A percentile compares a stretch with the other conserved stretches of the same genome.
These are phyloP conservation scores for Emericellopsis cladophorae DNA, from an alignment of 2,329 filamentous ascomycete genomes.

Conservation along the genomic window DNA sequence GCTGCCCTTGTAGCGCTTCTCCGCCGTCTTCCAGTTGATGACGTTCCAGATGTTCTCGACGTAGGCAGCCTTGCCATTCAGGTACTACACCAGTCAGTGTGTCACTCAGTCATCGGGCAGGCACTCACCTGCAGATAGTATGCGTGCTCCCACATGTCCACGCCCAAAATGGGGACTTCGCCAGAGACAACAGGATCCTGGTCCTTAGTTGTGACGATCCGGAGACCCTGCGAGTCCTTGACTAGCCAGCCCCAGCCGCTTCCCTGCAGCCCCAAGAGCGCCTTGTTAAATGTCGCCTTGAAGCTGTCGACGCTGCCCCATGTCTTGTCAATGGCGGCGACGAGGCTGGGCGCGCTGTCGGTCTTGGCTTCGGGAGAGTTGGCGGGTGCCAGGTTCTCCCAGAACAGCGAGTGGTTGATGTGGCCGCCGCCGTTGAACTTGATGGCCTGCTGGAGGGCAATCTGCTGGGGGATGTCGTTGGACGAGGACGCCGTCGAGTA, in stretches of 20 bases:
- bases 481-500: slow-evolving; percentile 43
- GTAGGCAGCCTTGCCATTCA: slow-evolving; percentile 65
- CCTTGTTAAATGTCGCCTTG: slow-evolving; percentile 49
- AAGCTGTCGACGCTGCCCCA: slow-evolving; percentile 62
- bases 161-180: slow-evolving; percentile 58
- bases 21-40: slow-evolving; percentile 64
- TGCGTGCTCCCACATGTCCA: slow-evolving; percentile 92
- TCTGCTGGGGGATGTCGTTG: slow-evolving; percentile 49
- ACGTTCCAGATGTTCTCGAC: slow-evolving; percentile 67
- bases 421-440: slow-evolving; percentile 88
- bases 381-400: slow-evolving; percentile 64
- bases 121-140: slow-evolving; percentile 64
- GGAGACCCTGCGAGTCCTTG: slow-evolving; percentile 46
- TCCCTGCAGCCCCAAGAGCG: slow-evolving; percentile 62
- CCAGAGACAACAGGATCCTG: slow-evolving; percentile 61
- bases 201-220: slow-evolving; percentile 73
- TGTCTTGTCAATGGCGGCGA: slow-evolving; percentile 45
- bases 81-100: slow-evolving; percentile 40
- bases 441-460: slow-evolving; percentile 57
- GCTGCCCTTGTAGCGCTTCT: slow-evolving; percentile 43
- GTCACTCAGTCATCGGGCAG: neutral
- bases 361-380: slow-evolving; percentile 43
- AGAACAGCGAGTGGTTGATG: slow-evolving; percentile 89
- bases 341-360: slow-evolving; percentile 42
- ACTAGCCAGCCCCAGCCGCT: slow-evolving; percentile 86